These are phyloP conservation scores for Trichoderma citrinoviride DNA, from an alignment of 2,329 filamentous ascomycete genomes.

Conservation along the genomic window DNA sequence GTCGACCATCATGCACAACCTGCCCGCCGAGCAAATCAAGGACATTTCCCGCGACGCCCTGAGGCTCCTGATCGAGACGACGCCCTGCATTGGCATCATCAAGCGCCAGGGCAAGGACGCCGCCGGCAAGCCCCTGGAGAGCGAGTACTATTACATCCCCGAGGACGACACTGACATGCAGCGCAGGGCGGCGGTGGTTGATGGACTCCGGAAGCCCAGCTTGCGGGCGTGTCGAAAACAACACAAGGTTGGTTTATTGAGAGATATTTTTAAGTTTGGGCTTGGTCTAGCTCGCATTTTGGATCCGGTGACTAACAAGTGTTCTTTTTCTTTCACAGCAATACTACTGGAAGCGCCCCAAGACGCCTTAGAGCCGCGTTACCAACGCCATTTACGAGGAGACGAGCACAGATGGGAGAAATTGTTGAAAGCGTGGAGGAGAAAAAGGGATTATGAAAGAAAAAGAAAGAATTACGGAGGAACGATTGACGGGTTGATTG, in stretches of 20 bases:
- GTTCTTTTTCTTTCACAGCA: constrained; percentile 45
- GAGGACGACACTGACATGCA: constrained; percentile 79
- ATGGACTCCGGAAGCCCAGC: constrained; percentile 83
- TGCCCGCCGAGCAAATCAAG: constrained; percentile 62
- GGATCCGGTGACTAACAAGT: constrained; percentile 25
- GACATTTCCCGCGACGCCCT: constrained; percentile 63
- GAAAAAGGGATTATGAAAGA: neutral
- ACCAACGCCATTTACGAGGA: neutral
- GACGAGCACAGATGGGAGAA: neutral
- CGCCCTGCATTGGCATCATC: constrained; percentile 83
- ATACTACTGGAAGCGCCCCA: constrained; percentile 68
- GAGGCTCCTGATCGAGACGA: constrained; percentile 67
- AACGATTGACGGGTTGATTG: constrained; percentile 7
- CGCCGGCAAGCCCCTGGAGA: constrained; percentile 87
- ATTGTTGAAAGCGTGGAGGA: neutral
- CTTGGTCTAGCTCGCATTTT: neutral
- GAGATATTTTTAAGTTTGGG: neutral
- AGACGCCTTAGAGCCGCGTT: constrained; percentile 49
- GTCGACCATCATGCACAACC: constrained; percentile 82
- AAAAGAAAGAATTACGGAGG: neutral
- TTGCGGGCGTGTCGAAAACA: constrained; percentile 88
- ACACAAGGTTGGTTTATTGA: constrained; percentile 74
- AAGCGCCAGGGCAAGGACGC: constrained; percentile 90
- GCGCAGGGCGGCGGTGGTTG: constrained; percentile 77
- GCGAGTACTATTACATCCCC: constrained; percentile 94